Conservation (phyloP, 495 filamentous ascomycete species). For the Xylaria intraflava region DNA sequence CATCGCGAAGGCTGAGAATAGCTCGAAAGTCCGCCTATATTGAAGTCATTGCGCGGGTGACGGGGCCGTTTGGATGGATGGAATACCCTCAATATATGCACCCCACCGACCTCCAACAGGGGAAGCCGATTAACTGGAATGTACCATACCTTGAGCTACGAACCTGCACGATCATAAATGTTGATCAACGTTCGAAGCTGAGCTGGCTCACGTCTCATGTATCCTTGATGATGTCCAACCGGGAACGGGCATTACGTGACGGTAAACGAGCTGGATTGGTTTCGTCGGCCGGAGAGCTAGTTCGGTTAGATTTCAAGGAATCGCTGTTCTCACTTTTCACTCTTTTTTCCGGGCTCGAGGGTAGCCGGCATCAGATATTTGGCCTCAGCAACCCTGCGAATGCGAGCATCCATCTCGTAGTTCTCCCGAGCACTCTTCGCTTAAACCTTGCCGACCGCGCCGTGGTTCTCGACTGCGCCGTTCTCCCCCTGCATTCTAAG, state of each 20-base stretch:
- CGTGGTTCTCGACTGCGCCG: constrained; percentile 29
- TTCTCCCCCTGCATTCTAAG: constrained; percentile 22
- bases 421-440: constrained; percentile 15
- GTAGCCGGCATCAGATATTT: not conserved
- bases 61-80: not conserved
- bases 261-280: not conserved
- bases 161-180: not conserved
- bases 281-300: not conserved
- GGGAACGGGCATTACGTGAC: not conserved
- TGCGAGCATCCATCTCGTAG: constrained; percentile 1
- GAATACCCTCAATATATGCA: constrained; percentile 12
- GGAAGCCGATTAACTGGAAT: constrained; percentile 20
- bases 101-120: constrained; percentile 9
- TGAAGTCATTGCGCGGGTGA: not conserved
- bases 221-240: not conserved
- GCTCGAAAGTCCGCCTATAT: not conserved
- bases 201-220: not conserved
- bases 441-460: constrained; percentile 23
- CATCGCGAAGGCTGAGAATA: not conserved
- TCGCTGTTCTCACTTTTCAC: not conserved
- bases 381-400: not conserved
- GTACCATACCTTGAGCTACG: constrained; percentile 24
- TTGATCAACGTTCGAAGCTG: not conserved
- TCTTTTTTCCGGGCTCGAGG: not conserved
- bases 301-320: not conserved